Evolutionary conservation across 139 green algal genomes (phyloP), one percentile per base, ranked within the genome.

Genomic region (Nannochloris sp.): DNA sequence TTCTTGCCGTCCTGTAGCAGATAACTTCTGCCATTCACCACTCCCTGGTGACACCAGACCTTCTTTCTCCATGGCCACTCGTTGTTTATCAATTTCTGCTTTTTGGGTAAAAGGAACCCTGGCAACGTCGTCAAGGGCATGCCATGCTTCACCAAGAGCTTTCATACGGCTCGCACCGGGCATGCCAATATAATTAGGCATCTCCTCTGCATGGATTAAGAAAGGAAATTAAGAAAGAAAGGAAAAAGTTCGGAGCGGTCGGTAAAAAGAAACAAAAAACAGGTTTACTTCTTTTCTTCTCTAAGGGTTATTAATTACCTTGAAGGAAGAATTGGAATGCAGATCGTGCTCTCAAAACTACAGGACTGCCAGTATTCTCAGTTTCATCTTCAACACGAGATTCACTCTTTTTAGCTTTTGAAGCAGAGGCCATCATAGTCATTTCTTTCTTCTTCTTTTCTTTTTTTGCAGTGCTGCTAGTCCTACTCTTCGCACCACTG

Each of bases 271-370:
- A 51, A 51, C 19, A 19, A 19, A 51, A 51, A 51, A 51, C 19
- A 51, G 19, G 19, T 51, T 19, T 27, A 51, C 19, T 51, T 51
- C 19, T 19, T 51, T 19, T 51, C 42, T 19, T 51, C 42, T 27
- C 19, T 19, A 51, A 51, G n/a, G n/a, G n/a, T n/a, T n/a, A n/a
- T 31, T 7, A 2, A 23, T 30, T 48, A 64, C 56, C 56, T 48
- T 48, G 45, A 12, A 64, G 25, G 4, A 54, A 64, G 23, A 64
- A 64, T 48, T 64, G 56, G 25, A 38, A 64, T 14, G 56, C 56
- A 25, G 36, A 54, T 30, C 56, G n/a, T 54, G 56, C 45, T 29
- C 6, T 13, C 27, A n/a, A 23, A 60, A 27, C 23, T n/a, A n/a
- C n/a, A n/a, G n/a, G n/a, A n/a, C n/a, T n/a, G n/a, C n/a, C n/a